A percentile compares a stretch with the other conserved stretches of the same genome.
These are phyloP conservation scores for Entonaema liquescens DNA, from an alignment of 495 filamentous ascomycete genomes.

Conservation along the genomic window DNA sequence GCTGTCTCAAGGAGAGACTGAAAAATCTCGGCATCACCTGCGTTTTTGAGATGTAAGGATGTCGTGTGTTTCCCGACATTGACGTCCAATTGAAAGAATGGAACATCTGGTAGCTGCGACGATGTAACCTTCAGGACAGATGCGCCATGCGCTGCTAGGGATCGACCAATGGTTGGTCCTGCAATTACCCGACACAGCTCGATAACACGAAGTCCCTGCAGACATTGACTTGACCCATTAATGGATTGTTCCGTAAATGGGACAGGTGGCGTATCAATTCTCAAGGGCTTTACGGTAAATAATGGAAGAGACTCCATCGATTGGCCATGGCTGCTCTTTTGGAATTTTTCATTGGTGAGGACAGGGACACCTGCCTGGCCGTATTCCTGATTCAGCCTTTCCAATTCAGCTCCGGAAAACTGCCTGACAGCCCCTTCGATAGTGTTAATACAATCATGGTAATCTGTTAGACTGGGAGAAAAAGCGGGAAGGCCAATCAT, in stretches of 20 bases:
- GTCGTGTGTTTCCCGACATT: slow-evolving; percentile 72
- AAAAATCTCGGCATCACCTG: slow-evolving; percentile 63
- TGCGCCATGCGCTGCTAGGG: slow-evolving; percentile 72
- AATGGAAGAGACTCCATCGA: slow-evolving; percentile 53
- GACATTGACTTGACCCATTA: slow-evolving; percentile 60
- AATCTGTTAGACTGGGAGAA: slow-evolving; percentile 69
- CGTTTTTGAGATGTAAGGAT: slow-evolving; percentile 65
- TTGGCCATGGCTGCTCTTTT: slow-evolving; percentile 65
- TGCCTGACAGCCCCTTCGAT: slow-evolving; percentile 72
- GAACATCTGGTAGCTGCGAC: slow-evolving; percentile 72
- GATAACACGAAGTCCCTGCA: slow-evolving; percentile 66
- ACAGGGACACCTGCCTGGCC: slow-evolving; percentile 73
- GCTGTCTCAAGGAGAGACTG: slow-evolving; percentile 66
- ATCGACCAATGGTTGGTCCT: slow-evolving; percentile 70
- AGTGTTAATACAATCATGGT: slow-evolving; percentile 69
- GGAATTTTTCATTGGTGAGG: slow-evolving; percentile 71
- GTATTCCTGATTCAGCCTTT: slow-evolving; percentile 67
- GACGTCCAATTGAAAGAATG: slow-evolving; percentile 82
- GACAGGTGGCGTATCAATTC: slow-evolving; percentile 58
- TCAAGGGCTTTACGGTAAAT: slow-evolving; percentile 62
- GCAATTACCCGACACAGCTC: slow-evolving; percentile 74
- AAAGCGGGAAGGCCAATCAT: slow-evolving; percentile 76
- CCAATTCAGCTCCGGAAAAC: slow-evolving; percentile 70
- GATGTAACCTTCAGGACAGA: slow-evolving; percentile 77
- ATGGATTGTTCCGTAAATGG: slow-evolving; percentile 56